Conservation (phyloP, 2,329 filamentous ascomycete genomes). For the Cladosporium sp. region DNA sequence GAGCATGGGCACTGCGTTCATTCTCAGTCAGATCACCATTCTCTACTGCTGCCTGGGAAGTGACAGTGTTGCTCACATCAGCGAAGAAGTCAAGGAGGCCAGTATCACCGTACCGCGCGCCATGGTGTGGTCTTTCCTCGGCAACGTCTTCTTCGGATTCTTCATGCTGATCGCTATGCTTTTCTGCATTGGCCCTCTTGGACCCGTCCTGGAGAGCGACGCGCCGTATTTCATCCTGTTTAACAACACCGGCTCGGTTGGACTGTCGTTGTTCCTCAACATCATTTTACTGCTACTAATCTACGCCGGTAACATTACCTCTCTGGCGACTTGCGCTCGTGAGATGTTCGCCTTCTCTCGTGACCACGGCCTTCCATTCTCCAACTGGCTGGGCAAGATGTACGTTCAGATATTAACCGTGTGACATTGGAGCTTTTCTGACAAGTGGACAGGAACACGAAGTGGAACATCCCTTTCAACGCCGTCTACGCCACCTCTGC, state of each 20-base stretch:
- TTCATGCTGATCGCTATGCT: constrained; percentile 23
- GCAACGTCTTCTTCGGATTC: constrained; percentile 19
- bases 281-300: constrained; percentile 21
- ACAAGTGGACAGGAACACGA: constrained; percentile 2
- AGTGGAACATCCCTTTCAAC: constrained; percentile 29
- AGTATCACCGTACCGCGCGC: constrained; percentile 25
- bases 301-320: constrained; percentile 17
- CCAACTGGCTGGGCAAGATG: constrained; percentile 24
- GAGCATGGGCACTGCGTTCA: constrained; percentile 23
- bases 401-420: constrained; percentile 15
- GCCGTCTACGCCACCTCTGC: constrained; percentile 27
- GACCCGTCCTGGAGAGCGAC: constrained; percentile 18
- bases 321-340: constrained; percentile 34
- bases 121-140: constrained; percentile 27
- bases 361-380: constrained; percentile 32
- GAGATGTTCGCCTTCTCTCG: constrained; percentile 30
- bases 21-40: constrained; percentile 23
- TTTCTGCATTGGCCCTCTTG: constrained; percentile 27
- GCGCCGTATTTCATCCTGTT: constrained; percentile 20
- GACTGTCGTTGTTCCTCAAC: constrained; percentile 18
- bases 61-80: constrained; percentile 16
- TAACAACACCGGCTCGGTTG: constrained; percentile 19
- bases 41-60: constrained; percentile 15
- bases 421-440: neutral
- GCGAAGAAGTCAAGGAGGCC: constrained; percentile 26